Evolutionary conservation across 2,329 filamentous ascomycete genomes (phyloP), one percentile per base, ranked within the genome.

Genomic region (Alternaria tenuissima): DNA sequence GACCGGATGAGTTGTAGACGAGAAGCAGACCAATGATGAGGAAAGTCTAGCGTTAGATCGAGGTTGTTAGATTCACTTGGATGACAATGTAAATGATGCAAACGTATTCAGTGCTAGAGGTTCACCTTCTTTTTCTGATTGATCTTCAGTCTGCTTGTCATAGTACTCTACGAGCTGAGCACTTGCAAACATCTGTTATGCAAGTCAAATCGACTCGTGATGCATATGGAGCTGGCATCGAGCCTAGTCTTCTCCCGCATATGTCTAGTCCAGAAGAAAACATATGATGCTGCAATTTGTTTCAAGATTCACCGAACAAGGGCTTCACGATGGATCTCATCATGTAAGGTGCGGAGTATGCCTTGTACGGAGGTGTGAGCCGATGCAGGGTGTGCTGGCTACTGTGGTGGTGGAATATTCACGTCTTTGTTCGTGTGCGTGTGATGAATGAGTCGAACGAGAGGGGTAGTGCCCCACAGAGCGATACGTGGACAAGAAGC

Each of bases 1-100:
- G 32, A 36, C 32, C 32, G 12, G 32, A 36, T 39, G 36, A 39
- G 14, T 16, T 39, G 36, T 39, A 39, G 36, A 20, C 18, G 36
- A 20, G 4, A 39, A 20, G 36, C 18, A 20, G 36, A 59, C 72
- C 3, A 36, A 51, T 44, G 68, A 64, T 36, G 66, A 71, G 26
- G 18, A 12, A 22, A 18, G 18, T 1, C n/a, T 9, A 39, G n/a
- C 36, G 36, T 39, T 18, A 20, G n/a, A 18, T 39, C 14, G 36
- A 39, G n/a, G 8, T 11, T 39, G 9, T 39, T 18, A 39, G 36
- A 39, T 20, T 8, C 7, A 11, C n/a, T 39, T 39, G 7, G 18
- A 41, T 22, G 8, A 22, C 18, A 30, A 32, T 47, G 24, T 16
- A 18, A 20, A 32, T n/a, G 24, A n/a, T 30, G 24, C 12, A 47